Evolutionary conservation across 306 rosid genomes (phyloP).

Genomic region (Sesbania bispinosa): DNA sequence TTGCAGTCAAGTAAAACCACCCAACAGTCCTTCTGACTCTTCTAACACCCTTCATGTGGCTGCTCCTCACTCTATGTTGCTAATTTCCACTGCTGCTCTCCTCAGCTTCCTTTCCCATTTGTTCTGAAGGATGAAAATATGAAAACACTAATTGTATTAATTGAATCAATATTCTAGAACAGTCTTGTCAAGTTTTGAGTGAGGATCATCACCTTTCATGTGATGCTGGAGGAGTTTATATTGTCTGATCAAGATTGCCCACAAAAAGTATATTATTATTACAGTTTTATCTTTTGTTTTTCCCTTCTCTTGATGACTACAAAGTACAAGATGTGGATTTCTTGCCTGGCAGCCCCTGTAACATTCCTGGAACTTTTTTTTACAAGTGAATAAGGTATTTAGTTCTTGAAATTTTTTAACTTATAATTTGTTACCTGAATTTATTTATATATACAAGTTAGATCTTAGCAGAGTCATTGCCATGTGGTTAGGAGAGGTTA

Average conservation of each 20-base stretch:
- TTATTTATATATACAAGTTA: background rate
- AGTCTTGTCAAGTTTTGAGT: background rate
- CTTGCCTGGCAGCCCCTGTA: background rate
- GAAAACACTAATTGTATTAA: background rate
- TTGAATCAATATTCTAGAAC: conserved; percentile 3
- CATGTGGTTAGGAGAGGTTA: no score
- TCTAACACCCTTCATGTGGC: background rate
- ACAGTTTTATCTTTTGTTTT: background rate
- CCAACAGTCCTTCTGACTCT: background rate
- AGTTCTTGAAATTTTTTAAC: background rate
- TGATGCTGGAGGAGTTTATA: background rate
- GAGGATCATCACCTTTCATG: conserved; percentile 4
- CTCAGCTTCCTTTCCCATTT: conserved; percentile 27
- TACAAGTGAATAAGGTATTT: background rate
- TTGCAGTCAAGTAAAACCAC: conserved; percentile 14
- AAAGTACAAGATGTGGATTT: background rate
- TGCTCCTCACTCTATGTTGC: conserved; percentile 23
- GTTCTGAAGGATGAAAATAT: conserved; percentile 13
- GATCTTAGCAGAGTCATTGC: no score
- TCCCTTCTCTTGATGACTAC: background rate
- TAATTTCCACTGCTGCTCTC: conserved; percentile 20
- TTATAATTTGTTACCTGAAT: background rate
- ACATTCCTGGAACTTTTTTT: background rate
- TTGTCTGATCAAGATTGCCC: background rate
- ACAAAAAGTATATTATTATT: background rate